Percentiles rank a stretch among this genome's conserved stretches.
Conservation (phyloP, 352 stramenopile genomes). For the Phytophthora macrochlamydospora region DNA sequence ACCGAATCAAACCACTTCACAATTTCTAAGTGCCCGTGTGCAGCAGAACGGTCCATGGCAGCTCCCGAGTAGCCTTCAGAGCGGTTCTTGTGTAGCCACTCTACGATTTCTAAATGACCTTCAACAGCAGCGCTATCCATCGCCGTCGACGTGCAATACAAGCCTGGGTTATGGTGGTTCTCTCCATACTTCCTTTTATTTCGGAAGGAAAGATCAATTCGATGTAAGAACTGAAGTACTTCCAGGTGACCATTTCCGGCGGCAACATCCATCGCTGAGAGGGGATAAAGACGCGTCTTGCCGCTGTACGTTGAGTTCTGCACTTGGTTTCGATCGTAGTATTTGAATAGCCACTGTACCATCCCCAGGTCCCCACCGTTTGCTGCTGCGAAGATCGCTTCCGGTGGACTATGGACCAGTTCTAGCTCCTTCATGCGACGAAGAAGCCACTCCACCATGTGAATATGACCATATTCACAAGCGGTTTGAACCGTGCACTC, state of each 20-base stretch:
- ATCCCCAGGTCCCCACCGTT: not conserved
- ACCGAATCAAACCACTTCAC: no score
- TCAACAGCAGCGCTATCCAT: not conserved
- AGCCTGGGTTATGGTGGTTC: not conserved
- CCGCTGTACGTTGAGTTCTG: not conserved
- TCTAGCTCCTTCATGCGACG: not conserved
- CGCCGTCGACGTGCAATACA: not conserved
- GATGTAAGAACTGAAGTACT: not conserved
- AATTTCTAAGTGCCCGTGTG: no score
- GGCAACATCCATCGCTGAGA: not conserved
- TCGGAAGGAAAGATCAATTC: not conserved
- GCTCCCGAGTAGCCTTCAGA: not conserved
- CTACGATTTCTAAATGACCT: not conserved
- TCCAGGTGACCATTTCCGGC: not conserved
- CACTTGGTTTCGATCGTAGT: not conserved
- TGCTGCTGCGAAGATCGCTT: not conserved
- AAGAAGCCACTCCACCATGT: not conserved
- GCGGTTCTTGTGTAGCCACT: not conserved
- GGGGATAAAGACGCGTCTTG: not conserved
- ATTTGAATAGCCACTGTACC: not conserved
- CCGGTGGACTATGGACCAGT: not conserved
- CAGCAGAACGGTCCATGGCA: not conserved
- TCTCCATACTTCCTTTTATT: not conserved
- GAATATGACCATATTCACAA: not conserved
- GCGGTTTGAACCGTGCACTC: not conserved